A percentile compares a stretch with the other conserved stretches of the same genome.
Evolutionary conservation across 2,329 filamentous ascomycete species (phyloP).

Genomic region (Aspergillus puulaauensis): DNA sequence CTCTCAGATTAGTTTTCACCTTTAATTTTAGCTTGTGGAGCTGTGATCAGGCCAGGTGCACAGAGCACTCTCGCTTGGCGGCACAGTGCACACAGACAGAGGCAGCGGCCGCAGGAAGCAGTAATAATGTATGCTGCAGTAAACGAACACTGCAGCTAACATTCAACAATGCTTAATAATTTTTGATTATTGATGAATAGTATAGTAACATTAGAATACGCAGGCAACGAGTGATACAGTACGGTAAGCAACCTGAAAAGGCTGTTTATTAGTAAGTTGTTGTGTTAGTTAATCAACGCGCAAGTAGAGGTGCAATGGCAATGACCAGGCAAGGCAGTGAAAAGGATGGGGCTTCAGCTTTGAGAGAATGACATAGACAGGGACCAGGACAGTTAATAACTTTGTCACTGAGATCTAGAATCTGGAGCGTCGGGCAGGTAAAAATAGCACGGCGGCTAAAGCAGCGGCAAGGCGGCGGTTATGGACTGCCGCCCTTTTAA

Average conservation of each 20-base stretch:
- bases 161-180: too few relatives aligned
- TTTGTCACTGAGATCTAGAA: neutral
- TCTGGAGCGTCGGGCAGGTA: neutral
- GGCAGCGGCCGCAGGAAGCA: too few relatives aligned
- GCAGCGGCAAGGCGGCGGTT: conserved; percentile 11
- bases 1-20: neutral
- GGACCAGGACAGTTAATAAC: neutral
- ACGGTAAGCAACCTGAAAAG: neutral
- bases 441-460: conserved; percentile 15
- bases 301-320: neutral
- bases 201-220: too few relatives aligned
- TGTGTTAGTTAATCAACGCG: neutral
- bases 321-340: neutral
- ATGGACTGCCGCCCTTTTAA: conserved; percentile 5
- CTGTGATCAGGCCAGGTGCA: conserved; percentile 2
- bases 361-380: neutral
- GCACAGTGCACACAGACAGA: neutral
- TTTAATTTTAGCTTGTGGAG: conserved; percentile 8
- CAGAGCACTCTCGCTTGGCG: conserved; percentile 6
- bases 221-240: too few relatives aligned
- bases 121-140: too few relatives aligned
- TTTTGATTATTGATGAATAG: too few relatives aligned
- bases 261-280: neutral
- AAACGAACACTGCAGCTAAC: too few relatives aligned
- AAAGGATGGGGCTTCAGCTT: too few relatives aligned